Conservation (phyloP, 169 alveolate species). For the Plasmodium relictum region DNA sequence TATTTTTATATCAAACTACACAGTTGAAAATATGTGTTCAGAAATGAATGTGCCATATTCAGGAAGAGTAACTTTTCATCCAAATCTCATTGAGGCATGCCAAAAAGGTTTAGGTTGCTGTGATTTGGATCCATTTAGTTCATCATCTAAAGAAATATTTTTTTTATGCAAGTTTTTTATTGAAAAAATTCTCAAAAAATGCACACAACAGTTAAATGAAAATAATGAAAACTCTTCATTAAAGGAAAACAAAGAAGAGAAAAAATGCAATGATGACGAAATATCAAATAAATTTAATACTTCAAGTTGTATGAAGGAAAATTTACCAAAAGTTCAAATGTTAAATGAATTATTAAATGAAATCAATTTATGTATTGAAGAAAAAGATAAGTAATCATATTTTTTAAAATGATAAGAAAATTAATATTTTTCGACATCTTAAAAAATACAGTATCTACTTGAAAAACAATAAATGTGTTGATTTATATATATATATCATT, state of each 20-base stretch:
- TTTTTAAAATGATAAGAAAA: not conserved
- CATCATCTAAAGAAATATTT: constrained; percentile 78
- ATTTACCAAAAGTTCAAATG: constrained; percentile 13
- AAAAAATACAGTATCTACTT: not conserved
- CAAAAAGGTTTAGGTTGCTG: constrained; percentile 81
- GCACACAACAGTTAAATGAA: not conserved
- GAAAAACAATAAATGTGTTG: not conserved
- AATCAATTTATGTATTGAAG: constrained; percentile 21
- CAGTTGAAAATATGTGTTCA: constrained; percentile 83
- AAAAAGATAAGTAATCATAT: not conserved
- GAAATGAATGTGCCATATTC: constrained; percentile 86
- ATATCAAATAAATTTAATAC: not conserved
- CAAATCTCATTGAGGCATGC: constrained; percentile 80
- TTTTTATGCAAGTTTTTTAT: constrained; percentile 38
- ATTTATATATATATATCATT: not conserved
- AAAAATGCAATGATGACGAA: not conserved
- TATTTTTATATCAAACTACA: constrained; percentile 78
- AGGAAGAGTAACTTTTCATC: constrained; percentile 84
- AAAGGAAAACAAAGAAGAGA: not conserved
- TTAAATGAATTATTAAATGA: constrained; percentile 22
- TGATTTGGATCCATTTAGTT: constrained; percentile 48
- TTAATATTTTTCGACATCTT: not conserved
- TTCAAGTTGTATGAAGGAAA: not conserved
- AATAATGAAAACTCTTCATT: not conserved
- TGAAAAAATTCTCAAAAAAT: constrained; percentile 15